phyloP scores from a whole-genome alignment of 1,284 basidiomycete genomes.

The Apiotrichum gracile region DNA sequence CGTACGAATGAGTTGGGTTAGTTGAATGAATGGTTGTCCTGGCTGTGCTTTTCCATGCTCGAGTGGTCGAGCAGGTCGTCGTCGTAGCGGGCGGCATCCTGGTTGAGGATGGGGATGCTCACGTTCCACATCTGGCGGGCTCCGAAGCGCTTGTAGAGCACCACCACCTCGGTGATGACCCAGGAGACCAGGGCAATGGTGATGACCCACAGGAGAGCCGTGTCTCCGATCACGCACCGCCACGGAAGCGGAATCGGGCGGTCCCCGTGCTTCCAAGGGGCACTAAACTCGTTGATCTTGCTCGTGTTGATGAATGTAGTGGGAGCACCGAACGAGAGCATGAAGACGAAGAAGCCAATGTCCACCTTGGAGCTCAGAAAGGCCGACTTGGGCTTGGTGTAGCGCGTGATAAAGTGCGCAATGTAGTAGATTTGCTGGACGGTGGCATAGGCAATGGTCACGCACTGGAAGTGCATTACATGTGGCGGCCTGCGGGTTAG shows the following conservation, averaged over 20 bases:
- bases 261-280: not conserved
- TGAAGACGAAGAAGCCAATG: not conserved
- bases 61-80: not conserved
- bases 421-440: not conserved
- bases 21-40: not conserved
- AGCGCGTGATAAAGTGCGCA: not conserved
- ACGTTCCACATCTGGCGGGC: not conserved
- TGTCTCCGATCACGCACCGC: not conserved
- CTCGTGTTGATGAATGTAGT: not conserved
- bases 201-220: not conserved
- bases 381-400: not conserved
- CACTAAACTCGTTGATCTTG: not conserved
- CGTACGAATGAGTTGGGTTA: not conserved
- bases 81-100: not conserved
- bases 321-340: not conserved
- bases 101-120: not conserved
- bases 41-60: not conserved
- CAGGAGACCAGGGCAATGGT: not conserved
- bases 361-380: not conserved
- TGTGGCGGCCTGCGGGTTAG: not conserved
- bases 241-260: not conserved
- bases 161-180: not conserved
- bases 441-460: not conserved
- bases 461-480: not conserved
- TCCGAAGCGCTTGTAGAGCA: not conserved